Percentiles rank a stretch among this genome's conserved stretches.
Evolutionary conservation across 805 yeast species (phyloP).

Genomic region (Suhomyces xylopsoci): DNA sequence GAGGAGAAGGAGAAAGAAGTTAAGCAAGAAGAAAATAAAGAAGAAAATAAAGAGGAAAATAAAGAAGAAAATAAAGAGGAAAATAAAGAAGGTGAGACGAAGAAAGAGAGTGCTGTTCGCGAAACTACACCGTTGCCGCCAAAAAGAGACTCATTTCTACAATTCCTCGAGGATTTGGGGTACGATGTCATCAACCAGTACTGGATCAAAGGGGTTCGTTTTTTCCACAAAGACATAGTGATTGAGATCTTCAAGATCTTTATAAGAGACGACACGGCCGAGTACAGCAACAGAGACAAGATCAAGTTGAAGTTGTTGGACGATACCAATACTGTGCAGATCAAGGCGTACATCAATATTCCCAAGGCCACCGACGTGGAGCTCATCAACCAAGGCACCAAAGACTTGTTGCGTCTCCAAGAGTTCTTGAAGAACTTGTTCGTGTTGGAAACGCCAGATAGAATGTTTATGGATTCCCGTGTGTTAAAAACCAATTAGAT

Average conservation of each 20-base stretch:
- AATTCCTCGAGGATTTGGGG: slow-evolving; percentile 61
- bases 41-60: background rate
- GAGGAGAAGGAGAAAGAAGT: background rate
- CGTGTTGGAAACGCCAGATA: slow-evolving; percentile 69
- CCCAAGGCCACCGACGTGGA: slow-evolving; percentile 74
- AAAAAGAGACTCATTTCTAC: slow-evolving; percentile 36
- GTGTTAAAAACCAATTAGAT: slow-evolving; percentile 20
- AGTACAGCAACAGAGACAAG: slow-evolving; percentile 13
- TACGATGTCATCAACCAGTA: slow-evolving; percentile 62
- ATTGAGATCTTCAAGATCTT: slow-evolving; percentile 55
- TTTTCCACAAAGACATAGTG: slow-evolving; percentile 57
- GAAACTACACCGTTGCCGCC: background rate
- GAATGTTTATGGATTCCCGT: slow-evolving; percentile 79
- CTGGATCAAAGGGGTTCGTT: slow-evolving; percentile 59
- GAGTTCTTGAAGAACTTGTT: slow-evolving; percentile 66
- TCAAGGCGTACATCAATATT: slow-evolving; percentile 69
- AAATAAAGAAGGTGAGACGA: background rate
- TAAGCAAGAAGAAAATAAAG: background rate
- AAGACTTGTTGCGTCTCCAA: slow-evolving; percentile 59
- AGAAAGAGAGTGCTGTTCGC: background rate
- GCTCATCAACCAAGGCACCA: slow-evolving; percentile 60
- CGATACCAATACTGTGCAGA: slow-evolving; percentile 52
- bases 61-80: background rate
- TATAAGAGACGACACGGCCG: slow-evolving; percentile 32
- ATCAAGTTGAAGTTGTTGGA: slow-evolving; percentile 43